A percentile compares a stretch with the other conserved stretches of the same genome.
Conservation (phyloP, 2,329 filamentous ascomycete genomes). For the Mariannaea elegans region DNA sequence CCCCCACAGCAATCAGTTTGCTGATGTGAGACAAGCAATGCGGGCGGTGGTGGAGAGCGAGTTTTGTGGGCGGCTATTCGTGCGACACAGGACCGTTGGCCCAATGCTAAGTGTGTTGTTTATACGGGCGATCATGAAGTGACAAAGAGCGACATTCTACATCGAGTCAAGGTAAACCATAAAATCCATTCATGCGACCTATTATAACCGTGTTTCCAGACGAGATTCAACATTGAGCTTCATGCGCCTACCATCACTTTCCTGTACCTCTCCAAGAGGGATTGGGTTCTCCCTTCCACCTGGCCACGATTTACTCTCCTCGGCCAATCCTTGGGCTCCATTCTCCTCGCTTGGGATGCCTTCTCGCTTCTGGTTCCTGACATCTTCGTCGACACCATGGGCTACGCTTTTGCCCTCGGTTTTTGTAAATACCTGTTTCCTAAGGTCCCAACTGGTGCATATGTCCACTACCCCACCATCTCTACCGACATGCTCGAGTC, state of each 20-base stretch:
- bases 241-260: conserved; percentile 85
- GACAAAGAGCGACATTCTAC: conserved; percentile 80
- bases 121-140: conserved; percentile 96
- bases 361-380: conserved; percentile 93
- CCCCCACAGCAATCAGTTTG: neutral
- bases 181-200: neutral
- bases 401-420: conserved; percentile 90
- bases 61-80: conserved; percentile 96
- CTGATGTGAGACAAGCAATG: conserved; percentile 70
- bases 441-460: conserved; percentile 83
- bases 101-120: conserved; percentile 86
- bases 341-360: conserved; percentile 89
- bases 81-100: conserved; percentile 89
- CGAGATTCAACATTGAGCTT: conserved; percentile 91
- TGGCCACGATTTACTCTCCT: conserved; percentile 94
- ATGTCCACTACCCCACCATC: conserved; percentile 98
- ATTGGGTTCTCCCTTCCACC: conserved; percentile 84
- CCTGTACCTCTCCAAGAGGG: conserved; percentile 87
- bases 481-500: conserved; percentile 96
- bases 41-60: conserved; percentile 92
- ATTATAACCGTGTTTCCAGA: conserved; percentile 54
- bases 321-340: conserved; percentile 90
- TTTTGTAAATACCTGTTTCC: conserved; percentile 85
- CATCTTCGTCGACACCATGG: conserved; percentile 97
- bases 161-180: conserved; percentile 72